Base-by-base conservation (phyloP, 2,329 filamentous ascomycete species). In the Pseudogymnoascus sp. region DNA sequence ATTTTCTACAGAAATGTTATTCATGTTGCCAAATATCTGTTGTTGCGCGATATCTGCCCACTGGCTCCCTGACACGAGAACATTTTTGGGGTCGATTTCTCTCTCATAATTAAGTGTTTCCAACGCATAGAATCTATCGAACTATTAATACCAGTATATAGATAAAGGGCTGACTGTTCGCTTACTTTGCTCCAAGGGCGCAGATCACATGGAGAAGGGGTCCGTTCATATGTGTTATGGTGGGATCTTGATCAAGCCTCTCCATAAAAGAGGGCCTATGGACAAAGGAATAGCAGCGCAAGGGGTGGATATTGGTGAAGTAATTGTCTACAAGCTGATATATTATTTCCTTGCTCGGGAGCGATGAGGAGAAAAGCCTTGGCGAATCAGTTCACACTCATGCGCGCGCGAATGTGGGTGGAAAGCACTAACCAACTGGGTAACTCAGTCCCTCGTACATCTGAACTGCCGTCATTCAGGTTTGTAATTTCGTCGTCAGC, bases 201-300 rank as follows among this genome's bases (percentile, higher is more conserved):
- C 71, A 72, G 1, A 72, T 67, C 21, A 71, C 64, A 60, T 71
- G 66, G 36, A 72, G 67, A 25, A 72, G 63, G 5, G 69, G 65
- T 57, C 70, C 67, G 23, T 65, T 62, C 31, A 67, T 62, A 7
- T 69, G 62, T 31, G 63, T 67, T 1, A 63, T 60, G 4, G 64
- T 66, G 6, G 65, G 28, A 62, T 68, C 69, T 62, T 71, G 67
- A 61, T 72, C 69, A 28, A 72, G 66, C 21, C 67, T 63, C 54
- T 69, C 68, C 65, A 73, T 69, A 14, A 73, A 68, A 13, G 71
- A 71, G 7, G 70, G 68, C 36, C 71, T 70, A 60, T 73, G 71
- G 28, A 73, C 64, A 48, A 73, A 73, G 0, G 69, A 71, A 66
- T 68, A 72, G 36, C 70, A 71, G 14, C 71, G 67, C 13, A 73